phyloP scores from a whole-genome alignment of 1,284 basidiomycete species.

The Boletus semigastroideus region DNA sequence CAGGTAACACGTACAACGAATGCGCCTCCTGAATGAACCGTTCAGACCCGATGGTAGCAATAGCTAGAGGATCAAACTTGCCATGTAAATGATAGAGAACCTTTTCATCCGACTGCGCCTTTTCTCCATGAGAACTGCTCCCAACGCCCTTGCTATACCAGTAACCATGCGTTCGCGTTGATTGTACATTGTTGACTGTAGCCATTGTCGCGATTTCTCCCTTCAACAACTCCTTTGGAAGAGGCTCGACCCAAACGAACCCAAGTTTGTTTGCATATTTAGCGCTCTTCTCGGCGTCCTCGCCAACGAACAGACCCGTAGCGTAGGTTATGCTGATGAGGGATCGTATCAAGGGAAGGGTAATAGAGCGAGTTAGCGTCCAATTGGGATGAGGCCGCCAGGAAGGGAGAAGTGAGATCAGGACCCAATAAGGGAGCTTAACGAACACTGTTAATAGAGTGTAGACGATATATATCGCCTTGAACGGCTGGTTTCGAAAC shows the following conservation, averaged over 20 bases:
- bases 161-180: background rate
- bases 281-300: no score
- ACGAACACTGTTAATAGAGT: background rate
- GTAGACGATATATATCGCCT: constrained; percentile 3
- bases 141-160: constrained; percentile 2
- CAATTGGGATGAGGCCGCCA: background rate
- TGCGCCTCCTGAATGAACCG: background rate
- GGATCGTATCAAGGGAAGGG: no score
- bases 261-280: background rate
- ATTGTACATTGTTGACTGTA: background rate
- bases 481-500: constrained; percentile 5
- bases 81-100: no score
- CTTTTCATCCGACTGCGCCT: constrained; percentile 2
- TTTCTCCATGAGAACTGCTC: constrained; percentile 3
- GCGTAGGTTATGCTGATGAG: no score
- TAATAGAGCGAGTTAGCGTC: background rate
- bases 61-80: no score
- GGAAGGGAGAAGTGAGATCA: no score
- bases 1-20: background rate
- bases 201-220: background rate
- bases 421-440: constrained; percentile 1
- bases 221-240: no score
- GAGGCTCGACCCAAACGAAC: background rate
- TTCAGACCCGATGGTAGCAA: background rate
- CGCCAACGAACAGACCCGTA: no score